A percentile compares a stretch with the other conserved stretches of the same genome.
These are phyloP conservation scores for Geotrichum citri-aurantii DNA, from an alignment of 1,139 yeast genomes.

Conservation along the genomic window DNA sequence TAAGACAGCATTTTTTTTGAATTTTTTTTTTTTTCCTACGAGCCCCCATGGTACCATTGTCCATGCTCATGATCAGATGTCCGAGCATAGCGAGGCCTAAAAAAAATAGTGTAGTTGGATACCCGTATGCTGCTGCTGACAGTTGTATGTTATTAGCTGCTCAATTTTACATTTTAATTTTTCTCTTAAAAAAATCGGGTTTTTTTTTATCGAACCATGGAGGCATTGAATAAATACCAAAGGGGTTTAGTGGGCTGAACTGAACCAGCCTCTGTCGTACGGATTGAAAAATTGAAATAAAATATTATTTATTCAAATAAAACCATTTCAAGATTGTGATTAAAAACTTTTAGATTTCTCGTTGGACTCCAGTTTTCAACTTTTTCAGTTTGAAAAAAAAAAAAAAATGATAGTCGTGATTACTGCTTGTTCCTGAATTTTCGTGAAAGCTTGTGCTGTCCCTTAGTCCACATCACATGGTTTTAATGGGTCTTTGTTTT, in stretches of 20 bases:
- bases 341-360: not conserved
- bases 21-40: not conserved
- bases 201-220: not conserved
- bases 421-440: not conserved
- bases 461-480: not conserved
- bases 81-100: not conserved
- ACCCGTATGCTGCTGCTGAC: not conserved
- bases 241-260: not conserved
- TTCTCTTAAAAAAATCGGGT: too few species aligned
- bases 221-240: not conserved
- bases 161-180: too few species aligned
- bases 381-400: too few species aligned
- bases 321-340: not conserved
- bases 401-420: too few species aligned
- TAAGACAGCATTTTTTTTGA: not conserved
- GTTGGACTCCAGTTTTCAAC: not conserved
- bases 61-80: not conserved
- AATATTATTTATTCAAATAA: too few species aligned
- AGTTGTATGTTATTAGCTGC: not conserved
- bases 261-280: not conserved
- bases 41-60: not conserved
- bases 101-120: constrained; percentile 2
- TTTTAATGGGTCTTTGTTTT: not conserved
- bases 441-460: not conserved
- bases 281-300: too few species aligned